Evolutionary conservation across 768 basidiomycete genomes (phyloP), one percentile per base, ranked within the genome.

Genomic region (Hebeloma cylindrosporum): DNA sequence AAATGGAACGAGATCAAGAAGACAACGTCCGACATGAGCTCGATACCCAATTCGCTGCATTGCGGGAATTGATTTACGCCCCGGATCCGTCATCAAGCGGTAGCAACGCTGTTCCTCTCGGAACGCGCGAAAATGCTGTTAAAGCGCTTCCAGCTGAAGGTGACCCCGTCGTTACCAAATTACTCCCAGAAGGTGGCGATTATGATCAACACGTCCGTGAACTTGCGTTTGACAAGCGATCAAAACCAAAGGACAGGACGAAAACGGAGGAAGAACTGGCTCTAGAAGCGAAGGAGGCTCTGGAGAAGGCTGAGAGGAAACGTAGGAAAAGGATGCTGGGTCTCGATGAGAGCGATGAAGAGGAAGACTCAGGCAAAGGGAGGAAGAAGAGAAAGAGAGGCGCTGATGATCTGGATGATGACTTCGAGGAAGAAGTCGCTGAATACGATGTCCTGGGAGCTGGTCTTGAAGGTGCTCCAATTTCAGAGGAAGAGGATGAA

Each of bases 221-320:
- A 54, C 80, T 98, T 28, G 93, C 87, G 0, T 95, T 94, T 57
- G 96, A 98, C 47, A 82, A 88, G 55, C 80, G 96, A 1, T 88
- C 96, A 2, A 90, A 93, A 51, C 88, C 96, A 1, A 96, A 92
- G 60, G 89, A 99, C 62, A 71, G 96, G 43, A 93, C 91, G 21
- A 97, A 96, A 70, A 97, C 94, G 0, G 95, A 96, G 57, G 93
- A 97, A 57, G 96, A 99, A 59, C 57, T 93, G 21, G 94, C 93
- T 4, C 47, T 86, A 48, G 93, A 95, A 50, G 89, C 88, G 59
- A 93, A 91, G 56, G 88, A 89, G 53, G 74, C 79, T 4, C 65
- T 99, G 42, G 88, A 94, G 66, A 85, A 83, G 63, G 89, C 90
- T 1, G 96, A 99, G 67, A 73, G 77, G 55, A 77, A 73, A 52